Conservation (phyloP, 169 alveolate genomes). For the Blepharisma undulans region DNA sequence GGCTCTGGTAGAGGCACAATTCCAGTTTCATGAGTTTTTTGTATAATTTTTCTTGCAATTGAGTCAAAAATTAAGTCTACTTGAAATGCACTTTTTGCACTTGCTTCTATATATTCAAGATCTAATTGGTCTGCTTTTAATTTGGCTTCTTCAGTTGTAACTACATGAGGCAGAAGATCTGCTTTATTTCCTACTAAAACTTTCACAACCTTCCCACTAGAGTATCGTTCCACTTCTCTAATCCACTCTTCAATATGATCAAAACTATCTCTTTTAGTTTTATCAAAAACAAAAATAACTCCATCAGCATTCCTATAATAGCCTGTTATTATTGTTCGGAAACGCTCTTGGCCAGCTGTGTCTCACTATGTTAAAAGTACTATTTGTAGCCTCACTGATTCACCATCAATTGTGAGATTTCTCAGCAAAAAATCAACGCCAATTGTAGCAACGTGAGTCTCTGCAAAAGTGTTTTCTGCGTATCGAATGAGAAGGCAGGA, state of each 20-base stretch:
- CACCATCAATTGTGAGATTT: slow-evolving; percentile 89
- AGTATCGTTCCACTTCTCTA: slow-evolving; percentile 92
- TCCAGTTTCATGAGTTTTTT: background rate
- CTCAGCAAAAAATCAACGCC: slow-evolving; percentile 92
- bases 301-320: slow-evolving; percentile 98
- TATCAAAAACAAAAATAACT: slow-evolving; percentile 92
- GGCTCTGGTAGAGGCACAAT: background rate
- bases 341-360: slow-evolving; percentile 73
- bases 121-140: slow-evolving; percentile 19
- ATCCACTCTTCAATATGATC: slow-evolving; percentile 92
- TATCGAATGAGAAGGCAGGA: slow-evolving; percentile 95
- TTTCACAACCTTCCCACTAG: slow-evolving; percentile 89
- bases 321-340: slow-evolving; percentile 94
- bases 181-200: slow-evolving; percentile 95
- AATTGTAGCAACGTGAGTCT: slow-evolving; percentile 90
- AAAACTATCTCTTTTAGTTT: slow-evolving; percentile 78
- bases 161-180: slow-evolving; percentile 70
- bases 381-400: slow-evolving; percentile 91
- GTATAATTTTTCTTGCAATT: slow-evolving; percentile 12
- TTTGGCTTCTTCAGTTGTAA: background rate
- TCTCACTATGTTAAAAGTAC: slow-evolving; percentile 38
- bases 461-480: slow-evolving; percentile 86
- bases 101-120: slow-evolving; percentile 13
- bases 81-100: slow-evolving; percentile 28
- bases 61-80: background rate